Evolutionary conservation across 192 early-diverging fungal genomes (phyloP).

Genomic region (Phlyctochytrium arcticum): DNA sequence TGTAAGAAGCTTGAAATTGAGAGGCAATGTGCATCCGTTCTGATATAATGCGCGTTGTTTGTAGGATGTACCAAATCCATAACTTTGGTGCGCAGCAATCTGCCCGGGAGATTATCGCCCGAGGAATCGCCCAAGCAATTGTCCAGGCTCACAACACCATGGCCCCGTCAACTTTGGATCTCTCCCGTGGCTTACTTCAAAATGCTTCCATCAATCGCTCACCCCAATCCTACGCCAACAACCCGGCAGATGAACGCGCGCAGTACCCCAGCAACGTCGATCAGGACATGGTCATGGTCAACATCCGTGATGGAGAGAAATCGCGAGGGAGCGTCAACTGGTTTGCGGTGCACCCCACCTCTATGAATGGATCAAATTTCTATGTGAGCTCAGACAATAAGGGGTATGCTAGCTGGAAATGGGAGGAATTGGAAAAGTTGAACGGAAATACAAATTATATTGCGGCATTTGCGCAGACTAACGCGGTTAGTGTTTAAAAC

Average conservation of each 20-base stretch:
- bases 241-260: conserved; percentile 39
- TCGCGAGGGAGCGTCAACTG: conserved; percentile 27
- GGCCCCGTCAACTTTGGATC: conserved; percentile 11
- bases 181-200: conserved; percentile 17
- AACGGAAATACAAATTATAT: conserved; percentile 28
- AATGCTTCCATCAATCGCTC: conserved; percentile 43
- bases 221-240: conserved; percentile 31
- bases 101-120: conserved; percentile 33
- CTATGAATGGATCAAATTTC: conserved; percentile 30
- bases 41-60: not conserved
- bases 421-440: conserved; percentile 30
- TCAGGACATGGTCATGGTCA: conserved; percentile 14
- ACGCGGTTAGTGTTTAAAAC: conserved; percentile 26
- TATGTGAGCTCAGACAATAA: conserved; percentile 48
- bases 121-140: conserved; percentile 35
- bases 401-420: conserved; percentile 40
- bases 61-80: conserved; percentile 4
- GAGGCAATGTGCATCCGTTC: too few relatives aligned
- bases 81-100: conserved; percentile 3
- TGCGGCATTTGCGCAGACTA: conserved; percentile 44
- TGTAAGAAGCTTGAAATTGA: conserved; percentile 13
- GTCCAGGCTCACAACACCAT: conserved; percentile 31
- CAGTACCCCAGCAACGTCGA: conserved; percentile 37
- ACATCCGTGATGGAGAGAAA: not conserved
- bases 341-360: conserved; percentile 47